These are phyloP conservation scores for Fusarium sp. DNA, from an alignment of 2,329 filamentous ascomycete genomes.

Conservation along the genomic window DNA sequence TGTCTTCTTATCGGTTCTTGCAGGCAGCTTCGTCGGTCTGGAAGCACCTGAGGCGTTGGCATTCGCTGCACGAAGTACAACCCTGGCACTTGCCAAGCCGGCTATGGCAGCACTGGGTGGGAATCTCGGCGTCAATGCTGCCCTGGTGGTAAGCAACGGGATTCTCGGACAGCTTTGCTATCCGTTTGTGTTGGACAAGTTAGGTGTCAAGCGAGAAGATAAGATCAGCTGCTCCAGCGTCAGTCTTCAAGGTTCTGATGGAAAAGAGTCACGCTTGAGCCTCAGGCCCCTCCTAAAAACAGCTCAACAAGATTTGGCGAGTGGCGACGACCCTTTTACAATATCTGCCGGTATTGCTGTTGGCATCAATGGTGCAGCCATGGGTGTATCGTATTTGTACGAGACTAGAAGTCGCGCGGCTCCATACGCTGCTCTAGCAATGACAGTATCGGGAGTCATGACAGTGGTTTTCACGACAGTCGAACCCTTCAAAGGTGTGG, in stretches of 20 bases:
- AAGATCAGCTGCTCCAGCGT: background rate
- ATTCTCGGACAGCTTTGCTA: constrained; percentile 59
- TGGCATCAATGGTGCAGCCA: constrained; percentile 70
- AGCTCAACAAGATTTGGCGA: constrained; percentile 26
- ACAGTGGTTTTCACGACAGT: constrained; percentile 67
- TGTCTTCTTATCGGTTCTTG: constrained; percentile 57
- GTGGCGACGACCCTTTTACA: constrained; percentile 52
- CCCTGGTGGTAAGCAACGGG: constrained; percentile 65
- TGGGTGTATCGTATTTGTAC: constrained; percentile 70
- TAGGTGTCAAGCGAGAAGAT: constrained; percentile 44
- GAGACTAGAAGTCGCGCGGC: constrained; percentile 65
- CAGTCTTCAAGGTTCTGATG: constrained; percentile 6
- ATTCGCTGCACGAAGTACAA: constrained; percentile 64
- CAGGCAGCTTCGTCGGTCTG: constrained; percentile 54
- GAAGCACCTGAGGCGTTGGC: constrained; percentile 54
- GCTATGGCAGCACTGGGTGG: constrained; percentile 60
- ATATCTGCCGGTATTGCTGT: constrained; percentile 66
- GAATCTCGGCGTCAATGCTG: constrained; percentile 62
- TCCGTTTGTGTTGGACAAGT: constrained; percentile 51
- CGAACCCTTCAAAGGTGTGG: constrained; percentile 57
- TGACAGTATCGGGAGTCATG: constrained; percentile 69
- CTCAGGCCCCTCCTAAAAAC: constrained; percentile 11
- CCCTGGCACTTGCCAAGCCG: constrained; percentile 63
- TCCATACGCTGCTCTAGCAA: constrained; percentile 68
- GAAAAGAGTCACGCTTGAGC: constrained; percentile 1